Evolutionary conservation across 108 stramenopile species (phyloP).

Genomic region (Cylindrotheca fusiformis): DNA sequence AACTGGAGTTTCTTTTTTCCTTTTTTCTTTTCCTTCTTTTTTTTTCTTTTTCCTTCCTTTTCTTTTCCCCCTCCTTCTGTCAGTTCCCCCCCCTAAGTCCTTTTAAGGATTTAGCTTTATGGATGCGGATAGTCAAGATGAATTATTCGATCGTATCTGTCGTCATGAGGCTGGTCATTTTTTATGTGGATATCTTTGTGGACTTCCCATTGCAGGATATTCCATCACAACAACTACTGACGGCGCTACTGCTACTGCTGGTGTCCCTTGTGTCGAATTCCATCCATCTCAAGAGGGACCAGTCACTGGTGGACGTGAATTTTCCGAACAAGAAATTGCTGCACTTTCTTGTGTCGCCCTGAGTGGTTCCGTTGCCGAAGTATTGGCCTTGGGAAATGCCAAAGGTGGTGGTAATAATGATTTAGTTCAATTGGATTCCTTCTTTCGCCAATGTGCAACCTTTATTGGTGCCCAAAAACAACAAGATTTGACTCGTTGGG

Average conservation of each 20-base stretch:
- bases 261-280: conserved; percentile 78
- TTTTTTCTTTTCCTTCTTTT: no score
- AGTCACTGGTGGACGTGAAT: conserved; percentile 30
- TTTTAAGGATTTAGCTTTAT: no score
- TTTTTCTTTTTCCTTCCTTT: no score
- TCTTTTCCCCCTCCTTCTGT: no score
- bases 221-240: no score
- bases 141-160: conserved; percentile 53
- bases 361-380: conserved; percentile 81
- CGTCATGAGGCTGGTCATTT: conserved; percentile 86
- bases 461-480: conserved; percentile 86
- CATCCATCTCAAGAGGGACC: conserved; percentile 31
- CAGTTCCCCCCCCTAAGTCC: no score
- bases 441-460: conserved; percentile 60
- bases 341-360: conserved; percentile 73
- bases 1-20: no score
- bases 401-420: conserved; percentile 70
- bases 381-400: conserved; percentile 58
- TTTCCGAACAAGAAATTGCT: conserved; percentile 57
- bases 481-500: conserved; percentile 88
- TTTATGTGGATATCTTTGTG: conserved; percentile 79
- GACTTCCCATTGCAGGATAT: conserved; percentile 74
- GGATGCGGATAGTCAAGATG: conserved; percentile 37
- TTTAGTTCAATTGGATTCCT: conserved; percentile 63
- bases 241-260: conserved; percentile 32